Conservation (phyloP, 108 stramenopile species). For the Parmales sp. region DNA sequence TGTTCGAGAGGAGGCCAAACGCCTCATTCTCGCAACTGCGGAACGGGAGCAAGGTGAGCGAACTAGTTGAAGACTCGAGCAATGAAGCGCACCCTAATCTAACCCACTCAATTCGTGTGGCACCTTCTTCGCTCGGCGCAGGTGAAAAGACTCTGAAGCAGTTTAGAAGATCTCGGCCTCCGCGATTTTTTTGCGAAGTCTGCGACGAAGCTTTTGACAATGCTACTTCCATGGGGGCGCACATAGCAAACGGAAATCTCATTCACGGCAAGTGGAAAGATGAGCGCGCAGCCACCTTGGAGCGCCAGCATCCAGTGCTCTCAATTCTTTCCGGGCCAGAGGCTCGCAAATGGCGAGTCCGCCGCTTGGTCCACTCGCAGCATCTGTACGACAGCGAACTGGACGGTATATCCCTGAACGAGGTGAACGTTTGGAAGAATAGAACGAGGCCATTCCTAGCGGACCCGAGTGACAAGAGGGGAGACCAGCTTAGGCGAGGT, state of each 20-base stretch:
- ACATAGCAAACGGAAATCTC: background rate
- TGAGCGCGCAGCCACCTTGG: background rate
- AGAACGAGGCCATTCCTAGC: background rate
- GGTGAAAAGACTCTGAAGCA: background rate
- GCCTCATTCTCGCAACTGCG: background rate
- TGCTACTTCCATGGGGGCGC: background rate
- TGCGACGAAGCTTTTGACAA: background rate
- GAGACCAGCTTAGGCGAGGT: slow-evolving; percentile 6
- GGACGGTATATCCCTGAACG: background rate
- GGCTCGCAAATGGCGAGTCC: background rate
- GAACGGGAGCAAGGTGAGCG: background rate
- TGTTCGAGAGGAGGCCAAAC: slow-evolving; percentile 2
- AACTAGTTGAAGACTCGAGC: background rate
- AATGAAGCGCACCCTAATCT: background rate
- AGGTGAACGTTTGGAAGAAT: slow-evolving; percentile 2
- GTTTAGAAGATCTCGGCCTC: background rate
- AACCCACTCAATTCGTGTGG: too few species aligned
- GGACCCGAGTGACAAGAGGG: slow-evolving; percentile 6
- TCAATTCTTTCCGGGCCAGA: background rate
- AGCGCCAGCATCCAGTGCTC: slow-evolving; percentile 7
- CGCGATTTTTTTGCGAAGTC: background rate
- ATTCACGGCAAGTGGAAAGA: background rate
- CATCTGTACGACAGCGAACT: background rate
- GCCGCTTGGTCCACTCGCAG: slow-evolving; percentile 1
- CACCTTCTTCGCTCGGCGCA: too few species aligned